These are phyloP conservation scores for Trichoderma gamsii DNA, from an alignment of 495 filamentous ascomycete species.

Conservation along the genomic window DNA sequence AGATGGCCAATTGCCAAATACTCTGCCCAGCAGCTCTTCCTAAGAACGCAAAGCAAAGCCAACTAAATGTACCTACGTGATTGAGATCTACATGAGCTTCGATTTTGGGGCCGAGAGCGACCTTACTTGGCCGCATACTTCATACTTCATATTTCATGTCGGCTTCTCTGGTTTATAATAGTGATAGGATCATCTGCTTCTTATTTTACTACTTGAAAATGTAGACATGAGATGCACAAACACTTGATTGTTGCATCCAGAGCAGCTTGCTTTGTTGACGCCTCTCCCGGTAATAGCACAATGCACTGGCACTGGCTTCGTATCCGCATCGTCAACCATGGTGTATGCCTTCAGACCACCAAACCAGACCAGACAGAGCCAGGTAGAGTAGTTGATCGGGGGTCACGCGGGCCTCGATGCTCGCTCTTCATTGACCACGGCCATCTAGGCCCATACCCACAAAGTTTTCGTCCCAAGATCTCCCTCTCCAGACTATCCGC, in stretches of 20 bases:
- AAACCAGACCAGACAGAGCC: not conserved
- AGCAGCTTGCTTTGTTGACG: not conserved
- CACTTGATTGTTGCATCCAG: constrained; percentile 13
- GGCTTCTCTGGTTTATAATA: too few relatives aligned
- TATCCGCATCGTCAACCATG: not conserved
- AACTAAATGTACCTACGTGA: too few relatives aligned
- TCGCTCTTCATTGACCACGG: not conserved
- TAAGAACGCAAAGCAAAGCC: too few relatives aligned
- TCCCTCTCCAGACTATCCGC: constrained; percentile 16
- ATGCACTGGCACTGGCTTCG: constrained; percentile 10
- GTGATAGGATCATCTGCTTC: not conserved
- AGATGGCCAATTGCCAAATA: too few relatives aligned
- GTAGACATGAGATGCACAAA: constrained; percentile 6
- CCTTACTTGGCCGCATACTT: too few relatives aligned
- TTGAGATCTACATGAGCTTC: too few relatives aligned
- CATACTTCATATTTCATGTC: too few relatives aligned
- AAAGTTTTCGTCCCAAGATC: constrained; percentile 1
- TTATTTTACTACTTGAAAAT: constrained; percentile 5
- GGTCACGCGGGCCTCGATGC: not conserved
- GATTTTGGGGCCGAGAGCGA: too few relatives aligned
- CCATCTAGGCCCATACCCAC: constrained; percentile 7
- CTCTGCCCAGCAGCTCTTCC: too few relatives aligned
- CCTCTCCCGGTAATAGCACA: not conserved
- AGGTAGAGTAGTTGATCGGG: not conserved
- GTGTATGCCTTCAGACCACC: not conserved